A percentile compares a stretch with the other conserved stretches of the same genome.
Evolutionary conservation across 2,329 filamentous ascomycete species (phyloP).

Genomic region (Cordyceps tenuipes): DNA sequence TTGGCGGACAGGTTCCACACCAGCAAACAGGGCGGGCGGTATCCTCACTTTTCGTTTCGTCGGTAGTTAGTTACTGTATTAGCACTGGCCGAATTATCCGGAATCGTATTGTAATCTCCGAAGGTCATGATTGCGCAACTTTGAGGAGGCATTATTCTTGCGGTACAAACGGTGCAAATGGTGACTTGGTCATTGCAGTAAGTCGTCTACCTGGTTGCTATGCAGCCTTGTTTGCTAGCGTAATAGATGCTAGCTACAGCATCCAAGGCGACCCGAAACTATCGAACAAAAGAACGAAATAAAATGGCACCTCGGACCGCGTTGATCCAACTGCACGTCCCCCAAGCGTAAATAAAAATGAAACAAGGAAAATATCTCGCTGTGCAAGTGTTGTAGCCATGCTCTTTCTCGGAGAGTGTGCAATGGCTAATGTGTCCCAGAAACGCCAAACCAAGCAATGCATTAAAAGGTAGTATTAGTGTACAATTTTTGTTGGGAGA

Average conservation of each 20-base stretch:
- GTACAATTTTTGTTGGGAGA: slow-evolving; percentile 3
- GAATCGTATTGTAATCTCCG: neutral
- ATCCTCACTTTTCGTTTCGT: no score
- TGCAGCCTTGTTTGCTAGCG: neutral
- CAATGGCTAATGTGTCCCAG: neutral
- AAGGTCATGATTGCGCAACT: neutral
- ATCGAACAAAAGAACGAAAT: neutral
- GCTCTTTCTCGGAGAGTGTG: neutral
- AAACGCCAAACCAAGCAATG: slow-evolving; percentile 6
- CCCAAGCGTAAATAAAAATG: neutral
- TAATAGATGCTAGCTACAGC: neutral
- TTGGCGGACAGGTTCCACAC: neutral
- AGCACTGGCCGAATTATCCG: neutral
- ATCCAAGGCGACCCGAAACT: neutral
- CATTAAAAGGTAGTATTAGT: neutral
- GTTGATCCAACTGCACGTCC: neutral
- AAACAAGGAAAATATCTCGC: slow-evolving; percentile 3
- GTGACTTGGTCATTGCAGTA: slow-evolving; percentile 4
- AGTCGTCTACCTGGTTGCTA: neutral
- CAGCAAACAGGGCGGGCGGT: neutral
- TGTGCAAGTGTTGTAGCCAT: neutral
- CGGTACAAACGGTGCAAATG: neutral
- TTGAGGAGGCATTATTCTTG: neutral
- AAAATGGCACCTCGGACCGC: neutral
- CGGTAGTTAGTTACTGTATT: no score